Evolutionary conservation across 2,329 filamentous ascomycete genomes (phyloP).

Genomic region (Ilyonectria robusta): DNA sequence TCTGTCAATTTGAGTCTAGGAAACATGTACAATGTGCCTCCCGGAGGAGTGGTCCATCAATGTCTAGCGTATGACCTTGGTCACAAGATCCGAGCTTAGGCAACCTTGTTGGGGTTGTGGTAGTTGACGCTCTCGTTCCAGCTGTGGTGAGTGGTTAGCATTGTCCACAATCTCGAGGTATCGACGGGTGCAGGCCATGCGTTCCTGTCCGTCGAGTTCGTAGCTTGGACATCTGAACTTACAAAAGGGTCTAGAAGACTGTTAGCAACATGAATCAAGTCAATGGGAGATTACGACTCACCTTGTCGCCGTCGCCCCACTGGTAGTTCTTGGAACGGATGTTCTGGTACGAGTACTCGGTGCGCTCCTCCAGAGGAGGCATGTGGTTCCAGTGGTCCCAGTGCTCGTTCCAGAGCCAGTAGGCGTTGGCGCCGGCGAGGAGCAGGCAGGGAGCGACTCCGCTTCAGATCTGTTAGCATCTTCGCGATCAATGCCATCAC

Average conservation of each 20-base stretch:
- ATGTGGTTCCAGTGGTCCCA: conserved; percentile 95
- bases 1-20: conserved; percentile 53
- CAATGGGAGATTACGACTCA: conserved; percentile 52
- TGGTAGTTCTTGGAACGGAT: conserved; percentile 95
- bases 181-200: background rate
- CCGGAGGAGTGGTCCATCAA: conserved; percentile 48
- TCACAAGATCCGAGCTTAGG: conserved; percentile 53
- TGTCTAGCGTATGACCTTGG: conserved; percentile 39
- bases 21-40: conserved; percentile 52
- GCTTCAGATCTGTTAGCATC: conserved; percentile 63
- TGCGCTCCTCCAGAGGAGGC: conserved; percentile 89
- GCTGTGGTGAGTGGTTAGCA: conserved; percentile 62
- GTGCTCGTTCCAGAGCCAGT: conserved; percentile 92
- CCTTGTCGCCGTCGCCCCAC: conserved; percentile 97
- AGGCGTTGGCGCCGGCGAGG: conserved; percentile 85
- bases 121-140: conserved; percentile 98
- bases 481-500: conserved; percentile 15
- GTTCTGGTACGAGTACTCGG: conserved; percentile 98
- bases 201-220: conserved; percentile 3
- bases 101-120: conserved; percentile 89
- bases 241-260: conserved; percentile 67
- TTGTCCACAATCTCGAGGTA: background rate
- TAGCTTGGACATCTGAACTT: conserved; percentile 42
- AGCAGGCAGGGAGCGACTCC: conserved; percentile 81
- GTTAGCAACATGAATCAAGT: conserved; percentile 44